Base-by-base conservation (phyloP, 306 rosid species). In the Cucumis melo region DNA sequence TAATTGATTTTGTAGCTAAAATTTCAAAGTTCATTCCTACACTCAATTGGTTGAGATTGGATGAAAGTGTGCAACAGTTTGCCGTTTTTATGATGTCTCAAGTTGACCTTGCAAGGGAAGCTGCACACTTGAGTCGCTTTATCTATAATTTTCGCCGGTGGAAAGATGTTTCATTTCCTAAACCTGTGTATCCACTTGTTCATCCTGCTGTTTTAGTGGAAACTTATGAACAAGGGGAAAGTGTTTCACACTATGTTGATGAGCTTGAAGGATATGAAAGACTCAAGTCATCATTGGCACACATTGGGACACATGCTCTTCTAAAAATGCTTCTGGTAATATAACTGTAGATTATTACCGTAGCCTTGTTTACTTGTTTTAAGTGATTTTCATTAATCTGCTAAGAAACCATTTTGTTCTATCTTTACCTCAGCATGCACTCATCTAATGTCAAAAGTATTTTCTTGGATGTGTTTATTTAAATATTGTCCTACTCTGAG, bases 51-150 rank as follows among this genome's bases (percentile, higher is more conserved):
- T 85, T 92, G 86, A 87, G 99, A 86, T 86, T 94, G 87, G 99
- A 94, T 84, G 99, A 94, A 84, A 94, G 99, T 82, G 99, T 94
- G 59, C 97, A 90, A 82, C 99, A 94, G 85, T 94, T 93, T 91
- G 96, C 94, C n/a, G 97, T 90, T 82, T 93, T 90, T 83, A 93
- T 93, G 98, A 84, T 94, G 98, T 93, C 96, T 81, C 97, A 93
- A 90, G 98, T 93, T 83, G 98, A 93, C 81, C 98, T 93, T 81
- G 97, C 98, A 1, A 90, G 96, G 90, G 97, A 93, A 90, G 98
- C 98, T 86, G 94, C 98, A 75, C 96, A 91, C 80, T 89, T 93
- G 89, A 91, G 92, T 78, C 98, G 98, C 73, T 93, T 93, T 77
- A 90, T 89, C 50, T 93, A 91, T 82, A 93, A 93, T 86, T 93